These are phyloP conservation scores for Acanthamoeba divionensis DNA, from an alignment of 208 protist genomes.

Conservation along the genomic window DNA sequence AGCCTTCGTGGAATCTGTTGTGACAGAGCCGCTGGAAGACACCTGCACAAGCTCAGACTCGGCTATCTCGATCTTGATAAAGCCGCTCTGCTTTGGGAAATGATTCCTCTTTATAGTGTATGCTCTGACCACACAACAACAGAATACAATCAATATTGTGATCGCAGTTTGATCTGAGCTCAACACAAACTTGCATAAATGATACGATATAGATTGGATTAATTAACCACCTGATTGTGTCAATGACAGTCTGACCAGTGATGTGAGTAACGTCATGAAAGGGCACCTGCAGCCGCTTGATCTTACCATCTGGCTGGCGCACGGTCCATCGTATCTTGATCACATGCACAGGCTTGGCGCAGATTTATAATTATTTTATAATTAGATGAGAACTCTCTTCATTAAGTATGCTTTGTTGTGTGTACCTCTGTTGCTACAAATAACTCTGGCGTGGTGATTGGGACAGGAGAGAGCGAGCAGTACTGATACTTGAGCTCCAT, in stretches of 20 bases:
- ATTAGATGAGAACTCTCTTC: too few relatives aligned
- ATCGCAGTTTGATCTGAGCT: too few relatives aligned
- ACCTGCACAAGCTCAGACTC: background rate
- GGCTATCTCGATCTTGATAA: slow-evolving; percentile 27
- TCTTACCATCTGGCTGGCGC: background rate
- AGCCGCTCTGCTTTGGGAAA: background rate
- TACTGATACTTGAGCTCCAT: slow-evolving; percentile 36
- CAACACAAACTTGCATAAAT: too few relatives aligned
- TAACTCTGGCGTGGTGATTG: background rate
- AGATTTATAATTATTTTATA: too few relatives aligned
- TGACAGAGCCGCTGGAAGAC: background rate
- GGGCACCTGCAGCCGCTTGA: background rate
- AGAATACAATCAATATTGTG: too few relatives aligned
- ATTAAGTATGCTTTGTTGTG: background rate
- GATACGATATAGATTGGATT: too few relatives aligned
- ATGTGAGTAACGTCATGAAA: background rate
- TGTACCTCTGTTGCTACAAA: slow-evolving; percentile 1
- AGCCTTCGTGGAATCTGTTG: background rate
- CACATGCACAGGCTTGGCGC: background rate
- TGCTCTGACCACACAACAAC: too few relatives aligned
- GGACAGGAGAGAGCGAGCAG: slow-evolving; percentile 9
- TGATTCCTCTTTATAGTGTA: background rate
- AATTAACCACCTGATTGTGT: background rate
- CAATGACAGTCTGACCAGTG: slow-evolving; percentile 11
- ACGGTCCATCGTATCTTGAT: slow-evolving; percentile 20